Conservation (phyloP, 768 basidiomycete genomes). For the Mycena sanguinolenta region DNA sequence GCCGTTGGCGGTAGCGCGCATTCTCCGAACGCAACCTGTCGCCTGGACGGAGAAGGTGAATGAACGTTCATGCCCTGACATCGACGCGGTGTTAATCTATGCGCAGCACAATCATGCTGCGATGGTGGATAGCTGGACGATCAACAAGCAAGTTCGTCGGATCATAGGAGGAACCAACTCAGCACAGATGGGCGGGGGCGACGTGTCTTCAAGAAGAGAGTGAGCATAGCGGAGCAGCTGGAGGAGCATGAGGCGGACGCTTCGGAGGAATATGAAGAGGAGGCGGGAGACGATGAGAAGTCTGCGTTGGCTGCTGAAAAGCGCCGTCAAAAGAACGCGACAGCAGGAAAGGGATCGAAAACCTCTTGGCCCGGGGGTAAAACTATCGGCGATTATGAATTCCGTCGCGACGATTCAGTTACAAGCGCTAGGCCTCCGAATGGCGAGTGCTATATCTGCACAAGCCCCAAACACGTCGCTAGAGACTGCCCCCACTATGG, state of each 20-base stretch:
- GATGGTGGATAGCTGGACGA: no score
- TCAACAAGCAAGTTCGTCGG: no score
- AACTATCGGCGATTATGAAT: slow-evolving; percentile 8
- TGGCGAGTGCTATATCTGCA: slow-evolving; percentile 38
- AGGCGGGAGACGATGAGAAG: no score
- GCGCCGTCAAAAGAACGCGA: neutral
- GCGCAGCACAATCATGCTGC: slow-evolving; percentile 2
- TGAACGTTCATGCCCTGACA: neutral
- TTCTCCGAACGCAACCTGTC: slow-evolving; percentile 6
- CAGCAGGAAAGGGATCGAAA: neutral
- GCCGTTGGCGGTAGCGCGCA: neutral
- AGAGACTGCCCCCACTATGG: neutral
- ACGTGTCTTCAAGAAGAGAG: no score
- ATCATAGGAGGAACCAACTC: no score
- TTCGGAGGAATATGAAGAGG: no score
- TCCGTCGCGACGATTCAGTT: slow-evolving; percentile 14
- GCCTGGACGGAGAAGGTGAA: slow-evolving; percentile 3
- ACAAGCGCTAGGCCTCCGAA: slow-evolving; percentile 15
- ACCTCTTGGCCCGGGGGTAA: neutral
- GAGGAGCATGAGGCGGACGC: no score
- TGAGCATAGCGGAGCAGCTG: no score
- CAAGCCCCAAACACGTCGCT: neutral
- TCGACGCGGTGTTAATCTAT: neutral
- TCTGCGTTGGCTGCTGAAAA: neutral
- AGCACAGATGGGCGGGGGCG: no score